Conservation (phyloP, 768 basidiomycete species). For the Kwoniella bestiolae region DNA sequence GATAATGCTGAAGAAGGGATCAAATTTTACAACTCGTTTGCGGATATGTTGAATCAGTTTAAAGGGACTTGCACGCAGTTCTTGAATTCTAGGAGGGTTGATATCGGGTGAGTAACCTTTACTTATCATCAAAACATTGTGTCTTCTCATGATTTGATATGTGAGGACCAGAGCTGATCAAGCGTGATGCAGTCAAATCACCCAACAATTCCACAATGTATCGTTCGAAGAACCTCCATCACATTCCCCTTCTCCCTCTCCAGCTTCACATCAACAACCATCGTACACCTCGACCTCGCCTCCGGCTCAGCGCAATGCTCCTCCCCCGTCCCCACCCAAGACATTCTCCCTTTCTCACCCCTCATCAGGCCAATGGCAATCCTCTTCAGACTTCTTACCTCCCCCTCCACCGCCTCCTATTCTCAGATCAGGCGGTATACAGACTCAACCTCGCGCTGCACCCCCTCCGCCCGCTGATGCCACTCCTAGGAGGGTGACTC, state of each 20-base stretch:
- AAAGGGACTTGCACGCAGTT: slow-evolving; percentile 76
- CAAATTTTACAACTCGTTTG: slow-evolving; percentile 91
- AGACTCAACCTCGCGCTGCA: slow-evolving; percentile 22
- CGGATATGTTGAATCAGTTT: slow-evolving; percentile 71
- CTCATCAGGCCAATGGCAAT: slow-evolving; percentile 46
- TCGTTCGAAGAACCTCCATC: slow-evolving; percentile 11
- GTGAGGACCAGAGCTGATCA: too few relatives aligned
- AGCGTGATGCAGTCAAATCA: slow-evolving; percentile 21
- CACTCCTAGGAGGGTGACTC: slow-evolving; percentile 41
- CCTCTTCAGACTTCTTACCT: slow-evolving; percentile 49
- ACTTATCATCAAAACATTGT: too few relatives aligned
- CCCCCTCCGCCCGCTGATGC: slow-evolving; percentile 20
- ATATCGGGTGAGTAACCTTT: slow-evolving; percentile 78
- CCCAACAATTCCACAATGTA: slow-evolving; percentile 23
- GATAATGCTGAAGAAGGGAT: slow-evolving; percentile 86
- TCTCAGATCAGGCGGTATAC: slow-evolving; percentile 41
- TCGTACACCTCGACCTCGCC: background rate
- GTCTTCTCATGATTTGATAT: too few relatives aligned
- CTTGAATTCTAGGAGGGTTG: slow-evolving; percentile 71
- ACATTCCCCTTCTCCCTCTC: slow-evolving; percentile 6
- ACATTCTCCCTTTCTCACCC: slow-evolving; percentile 50
- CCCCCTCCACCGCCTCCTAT: slow-evolving; percentile 53
- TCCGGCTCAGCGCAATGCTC: background rate
- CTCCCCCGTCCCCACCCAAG: slow-evolving; percentile 18
- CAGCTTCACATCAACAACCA: background rate